These are phyloP conservation scores for Lathyrus tuberosus DNA, from an alignment of 306 rosid genomes.

Conservation along the genomic window DNA sequence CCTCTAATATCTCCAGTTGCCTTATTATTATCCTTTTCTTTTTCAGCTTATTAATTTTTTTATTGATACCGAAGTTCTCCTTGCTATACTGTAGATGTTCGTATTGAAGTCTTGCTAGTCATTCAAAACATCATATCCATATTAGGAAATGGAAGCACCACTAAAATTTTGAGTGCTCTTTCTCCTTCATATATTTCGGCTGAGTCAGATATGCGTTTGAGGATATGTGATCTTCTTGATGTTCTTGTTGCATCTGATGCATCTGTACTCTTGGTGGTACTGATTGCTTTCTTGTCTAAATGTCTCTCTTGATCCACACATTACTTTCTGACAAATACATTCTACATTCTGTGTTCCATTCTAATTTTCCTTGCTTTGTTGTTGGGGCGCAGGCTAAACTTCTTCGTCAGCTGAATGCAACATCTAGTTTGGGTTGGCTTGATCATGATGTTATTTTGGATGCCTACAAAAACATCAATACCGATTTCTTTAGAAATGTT, in stretches of 20 bases:
- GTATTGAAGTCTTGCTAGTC: conserved; percentile 62
- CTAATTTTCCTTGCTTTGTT: conserved; percentile 27
- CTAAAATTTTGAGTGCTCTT: conserved; percentile 62
- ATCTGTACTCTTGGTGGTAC: conserved; percentile 68
- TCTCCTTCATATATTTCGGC: conserved; percentile 66
- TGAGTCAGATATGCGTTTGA: conserved; percentile 63
- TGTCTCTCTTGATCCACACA: conserved; percentile 30
- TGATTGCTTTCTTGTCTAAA: conserved; percentile 24
- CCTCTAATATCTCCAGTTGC: conserved; percentile 23
- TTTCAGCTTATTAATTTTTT: conserved; percentile 1
- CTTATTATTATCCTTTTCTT: conserved; percentile 13
- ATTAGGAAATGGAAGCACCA: conserved; percentile 57
- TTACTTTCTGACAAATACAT: conserved; percentile 22
- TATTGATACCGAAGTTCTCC: conserved; percentile 35
- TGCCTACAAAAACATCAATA: conserved; percentile 59
- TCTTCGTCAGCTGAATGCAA: conserved; percentile 70
- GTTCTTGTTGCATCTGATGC: conserved; percentile 66
- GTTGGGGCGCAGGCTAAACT: conserved; percentile 68
- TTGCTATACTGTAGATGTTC: conserved; percentile 58
- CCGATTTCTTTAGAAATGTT: conserved; percentile 58
- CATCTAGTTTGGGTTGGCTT: conserved; percentile 74
- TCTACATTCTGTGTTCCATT: conserved; percentile 9
- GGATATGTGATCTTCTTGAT: conserved; percentile 79
- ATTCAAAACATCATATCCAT: conserved; percentile 63
- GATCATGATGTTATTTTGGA: conserved; percentile 67